phyloP scores from a whole-genome alignment of 2,329 filamentous ascomycete genomes.

The Xylaria sp. region DNA sequence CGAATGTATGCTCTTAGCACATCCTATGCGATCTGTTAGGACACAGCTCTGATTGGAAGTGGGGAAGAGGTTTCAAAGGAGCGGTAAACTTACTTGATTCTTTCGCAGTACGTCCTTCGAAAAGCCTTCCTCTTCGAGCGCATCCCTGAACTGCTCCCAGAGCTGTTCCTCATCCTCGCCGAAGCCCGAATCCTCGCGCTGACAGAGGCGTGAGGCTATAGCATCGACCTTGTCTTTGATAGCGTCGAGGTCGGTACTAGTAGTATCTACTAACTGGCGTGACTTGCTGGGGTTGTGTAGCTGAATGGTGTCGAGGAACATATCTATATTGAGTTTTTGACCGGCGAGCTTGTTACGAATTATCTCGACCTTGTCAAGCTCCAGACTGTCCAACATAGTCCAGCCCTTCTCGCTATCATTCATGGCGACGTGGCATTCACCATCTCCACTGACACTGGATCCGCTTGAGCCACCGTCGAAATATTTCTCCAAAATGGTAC shows the following conservation, averaged over 20 bases:
- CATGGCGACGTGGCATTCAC: conserved; percentile 44
- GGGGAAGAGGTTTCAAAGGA: neutral
- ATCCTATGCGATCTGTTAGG: conserved; percentile 55
- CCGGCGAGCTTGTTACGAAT: conserved; percentile 60
- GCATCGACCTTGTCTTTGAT: conserved; percentile 71
- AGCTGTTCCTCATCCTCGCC: conserved; percentile 62
- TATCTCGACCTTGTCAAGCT: conserved; percentile 55
- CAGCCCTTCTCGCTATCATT: conserved; percentile 51
- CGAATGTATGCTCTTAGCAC: conserved; percentile 70
- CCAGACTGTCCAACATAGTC: conserved; percentile 51
- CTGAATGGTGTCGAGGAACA: conserved; percentile 69
- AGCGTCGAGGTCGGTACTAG: conserved; percentile 58
- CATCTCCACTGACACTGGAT: conserved; percentile 38
- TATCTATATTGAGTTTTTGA: conserved; percentile 64
- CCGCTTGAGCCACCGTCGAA: conserved; percentile 41
- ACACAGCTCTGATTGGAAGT: neutral
- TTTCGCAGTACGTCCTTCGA: conserved; percentile 64
- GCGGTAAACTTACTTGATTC: conserved; percentile 63
- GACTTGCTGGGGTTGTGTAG: conserved; percentile 59
- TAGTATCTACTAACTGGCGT: conserved; percentile 51
- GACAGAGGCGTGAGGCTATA: conserved; percentile 64
- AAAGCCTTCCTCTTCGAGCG: conserved; percentile 69
- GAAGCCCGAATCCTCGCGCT: conserved; percentile 54
- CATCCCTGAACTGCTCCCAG: conserved; percentile 69
- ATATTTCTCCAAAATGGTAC: conserved; percentile 63